phyloP scores from a whole-genome alignment of 1,284 basidiomycete genomes.

The Moesziomyces aphidis region DNA sequence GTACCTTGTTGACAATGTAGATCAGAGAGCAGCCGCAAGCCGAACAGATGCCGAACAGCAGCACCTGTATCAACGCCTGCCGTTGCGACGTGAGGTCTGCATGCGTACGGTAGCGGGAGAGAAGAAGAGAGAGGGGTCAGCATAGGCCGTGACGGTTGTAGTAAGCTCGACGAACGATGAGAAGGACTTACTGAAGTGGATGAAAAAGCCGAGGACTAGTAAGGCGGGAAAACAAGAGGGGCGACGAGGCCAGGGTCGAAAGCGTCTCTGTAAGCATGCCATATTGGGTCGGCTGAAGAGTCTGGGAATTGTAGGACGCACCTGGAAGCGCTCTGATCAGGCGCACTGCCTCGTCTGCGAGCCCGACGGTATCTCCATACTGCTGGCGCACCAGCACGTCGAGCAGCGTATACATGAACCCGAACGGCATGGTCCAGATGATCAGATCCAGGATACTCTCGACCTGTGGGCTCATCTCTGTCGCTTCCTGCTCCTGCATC shows the following conservation, averaged over 20 bases:
- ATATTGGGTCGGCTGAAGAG: not conserved
- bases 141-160: too few species aligned
- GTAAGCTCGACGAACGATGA: not conserved
- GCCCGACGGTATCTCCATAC: conserved; percentile 56
- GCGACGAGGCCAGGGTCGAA: not conserved
- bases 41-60: conserved; percentile 43
- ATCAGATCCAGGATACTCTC: conserved; percentile 56
- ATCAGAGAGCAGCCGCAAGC: conserved; percentile 52
- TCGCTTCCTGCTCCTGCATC: conserved; percentile 44
- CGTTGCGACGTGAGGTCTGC: conserved; percentile 45
- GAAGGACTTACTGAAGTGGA: conserved; percentile 50
- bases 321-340: conserved; percentile 50
- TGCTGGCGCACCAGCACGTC: conserved; percentile 66
- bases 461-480: conserved; percentile 38
- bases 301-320: conserved; percentile 22
- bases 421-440: conserved; percentile 65
- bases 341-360: conserved; percentile 37
- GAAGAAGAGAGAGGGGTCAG: not conserved
- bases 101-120: not conserved
- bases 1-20: conserved; percentile 61
- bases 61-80: conserved; percentile 39
- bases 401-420: conserved; percentile 61
- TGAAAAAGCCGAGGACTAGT: conserved; percentile 48
- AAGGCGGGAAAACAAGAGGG: conserved; percentile 49
- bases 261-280: not conserved